Evolutionary conservation across 1,139 yeast species (phyloP).

Genomic region (Protomyces pachydermus): DNA sequence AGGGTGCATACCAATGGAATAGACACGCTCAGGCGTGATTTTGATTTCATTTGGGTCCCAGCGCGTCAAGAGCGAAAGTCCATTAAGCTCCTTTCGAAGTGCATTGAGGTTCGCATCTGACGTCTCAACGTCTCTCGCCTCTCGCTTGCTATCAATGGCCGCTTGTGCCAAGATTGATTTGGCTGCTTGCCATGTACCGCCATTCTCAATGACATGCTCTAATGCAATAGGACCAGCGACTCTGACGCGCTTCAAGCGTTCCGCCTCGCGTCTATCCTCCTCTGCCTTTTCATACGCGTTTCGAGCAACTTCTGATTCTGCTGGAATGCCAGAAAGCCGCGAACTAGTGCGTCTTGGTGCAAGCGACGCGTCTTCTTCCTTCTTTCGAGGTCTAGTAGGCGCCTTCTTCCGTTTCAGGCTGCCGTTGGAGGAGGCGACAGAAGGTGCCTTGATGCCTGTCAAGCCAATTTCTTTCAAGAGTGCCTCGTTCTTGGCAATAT

Average conservation of each 20-base stretch:
- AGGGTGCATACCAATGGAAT: conserved; percentile 74
- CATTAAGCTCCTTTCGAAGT: conserved; percentile 52
- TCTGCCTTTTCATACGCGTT: conserved; percentile 33
- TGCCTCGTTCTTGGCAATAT: conserved; percentile 54
- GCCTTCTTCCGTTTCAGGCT: not conserved
- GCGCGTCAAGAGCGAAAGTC: conserved; percentile 49
- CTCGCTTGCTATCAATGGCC: conserved; percentile 35
- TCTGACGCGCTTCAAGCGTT: conserved; percentile 28
- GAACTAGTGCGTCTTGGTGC: conserved; percentile 39
- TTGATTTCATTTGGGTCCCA: conserved; percentile 69
- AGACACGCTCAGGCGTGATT: conserved; percentile 66
- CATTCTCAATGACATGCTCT: conserved; percentile 26
- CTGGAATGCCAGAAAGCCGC: conserved; percentile 39
- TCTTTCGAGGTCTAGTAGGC: conserved; percentile 9
- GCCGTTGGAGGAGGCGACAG: conserved; percentile 36
- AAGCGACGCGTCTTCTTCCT: not conserved
- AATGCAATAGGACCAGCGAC: conserved; percentile 28
- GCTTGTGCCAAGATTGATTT: conserved; percentile 5
- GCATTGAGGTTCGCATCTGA: conserved; percentile 43
- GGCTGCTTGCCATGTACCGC: conserved; percentile 20
- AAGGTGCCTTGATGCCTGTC: conserved; percentile 33
- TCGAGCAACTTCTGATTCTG: conserved; percentile 34
- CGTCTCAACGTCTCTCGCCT: conserved; percentile 41
- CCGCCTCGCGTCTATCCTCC: conserved; percentile 32
- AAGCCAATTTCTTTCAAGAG: conserved; percentile 37